Evolutionary conservation across 192 early-diverging fungal species (phyloP).

Genomic region (Chytriomyces sp.): DNA sequence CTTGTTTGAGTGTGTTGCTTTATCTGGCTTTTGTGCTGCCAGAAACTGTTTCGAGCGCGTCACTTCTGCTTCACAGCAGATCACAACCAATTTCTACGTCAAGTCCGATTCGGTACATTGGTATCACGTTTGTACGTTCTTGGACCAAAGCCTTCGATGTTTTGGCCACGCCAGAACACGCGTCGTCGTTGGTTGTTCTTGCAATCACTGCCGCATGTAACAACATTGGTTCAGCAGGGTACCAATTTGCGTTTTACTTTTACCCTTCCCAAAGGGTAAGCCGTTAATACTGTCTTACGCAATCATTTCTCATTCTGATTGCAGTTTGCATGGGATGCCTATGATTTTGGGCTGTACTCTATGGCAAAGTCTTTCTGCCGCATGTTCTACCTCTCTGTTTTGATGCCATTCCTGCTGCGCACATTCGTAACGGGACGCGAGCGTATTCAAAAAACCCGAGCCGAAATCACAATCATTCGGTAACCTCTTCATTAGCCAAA

Average conservation of each 20-base stretch:
- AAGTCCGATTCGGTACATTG: too few relatives aligned
- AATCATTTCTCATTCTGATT: too few relatives aligned
- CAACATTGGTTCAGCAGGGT: slow-evolving; percentile 8
- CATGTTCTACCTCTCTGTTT: slow-evolving; percentile 43
- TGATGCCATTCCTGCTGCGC: slow-evolving; percentile 4
- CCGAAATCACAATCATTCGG: slow-evolving; percentile 13
- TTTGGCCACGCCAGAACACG: slow-evolving; percentile 20
- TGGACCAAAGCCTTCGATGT: too few relatives aligned
- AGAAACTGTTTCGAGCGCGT: too few relatives aligned
- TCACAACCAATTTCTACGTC: too few relatives aligned
- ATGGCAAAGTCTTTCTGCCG: slow-evolving; percentile 30
- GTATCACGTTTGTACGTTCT: too few relatives aligned
- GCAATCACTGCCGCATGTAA: slow-evolving; percentile 21
- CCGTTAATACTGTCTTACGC: too few relatives aligned
- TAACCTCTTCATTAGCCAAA: not conserved
- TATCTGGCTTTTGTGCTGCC: too few relatives aligned
- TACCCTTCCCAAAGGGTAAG: slow-evolving; percentile 35
- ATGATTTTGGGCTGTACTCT: slow-evolving; percentile 37
- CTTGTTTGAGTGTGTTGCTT: too few relatives aligned
- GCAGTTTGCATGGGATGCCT: slow-evolving; percentile 52
- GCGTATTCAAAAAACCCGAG: slow-evolving; percentile 14
- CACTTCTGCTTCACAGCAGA: too few relatives aligned
- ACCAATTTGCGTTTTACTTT: slow-evolving; percentile 39
- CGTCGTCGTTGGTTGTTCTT: slow-evolving; percentile 19
- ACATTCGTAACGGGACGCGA: not conserved